Evolutionary conservation across 148 eudicot genomes (phyloP), one percentile per base, ranked within the genome.

Genomic region (Nepenthes gracilis): DNA sequence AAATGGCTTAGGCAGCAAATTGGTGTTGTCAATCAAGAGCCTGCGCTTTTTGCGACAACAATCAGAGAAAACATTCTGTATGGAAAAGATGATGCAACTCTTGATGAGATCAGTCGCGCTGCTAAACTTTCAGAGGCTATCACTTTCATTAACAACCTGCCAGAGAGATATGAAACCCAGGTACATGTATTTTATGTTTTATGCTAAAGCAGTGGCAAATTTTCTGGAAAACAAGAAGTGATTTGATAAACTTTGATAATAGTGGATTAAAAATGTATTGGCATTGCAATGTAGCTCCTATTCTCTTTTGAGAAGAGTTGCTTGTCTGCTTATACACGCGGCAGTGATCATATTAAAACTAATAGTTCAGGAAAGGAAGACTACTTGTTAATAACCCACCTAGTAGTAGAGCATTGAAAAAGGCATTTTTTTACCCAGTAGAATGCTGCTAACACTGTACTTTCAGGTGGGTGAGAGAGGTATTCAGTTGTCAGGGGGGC

Each of bases 1-100:
- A 54, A 56, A n/a, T 64, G 67, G 66, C 32, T 64, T 6, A 43
- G 67, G 51, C 50, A 55, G 14, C 59, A 64, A 33, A 64, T 64
- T 56, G 67, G 67, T 6, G 45, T 64, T 10, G 67, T 64, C 9
- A 64, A 45, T 51, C 67, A 64, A 55, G 67, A 64, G 34, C 67
- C 67, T 33, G 40, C 55, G 8, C 67, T 64, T 12, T 64, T 64
- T 47, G 38, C 55, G 11, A 43, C 55, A 15, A 64, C 51, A 32
- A 54, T 64, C 53, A 54, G 58, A n/a, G 53, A 43, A 11, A 64
- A 64, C 60, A 64, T 64, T 15, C 47, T 35, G 2, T 64, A 64
- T n/a, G 67, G 67, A 10, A 64, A 55, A n/a, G 36, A 43, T 47
- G 32, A 6, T 6, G 67, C 53, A 1, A 54, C 52, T 0, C 48